A percentile compares a stretch with the other conserved stretches of the same genome.
Evolutionary conservation across 2,329 filamentous ascomycete genomes (phyloP).

Genomic region (Aureobasidium musti): DNA sequence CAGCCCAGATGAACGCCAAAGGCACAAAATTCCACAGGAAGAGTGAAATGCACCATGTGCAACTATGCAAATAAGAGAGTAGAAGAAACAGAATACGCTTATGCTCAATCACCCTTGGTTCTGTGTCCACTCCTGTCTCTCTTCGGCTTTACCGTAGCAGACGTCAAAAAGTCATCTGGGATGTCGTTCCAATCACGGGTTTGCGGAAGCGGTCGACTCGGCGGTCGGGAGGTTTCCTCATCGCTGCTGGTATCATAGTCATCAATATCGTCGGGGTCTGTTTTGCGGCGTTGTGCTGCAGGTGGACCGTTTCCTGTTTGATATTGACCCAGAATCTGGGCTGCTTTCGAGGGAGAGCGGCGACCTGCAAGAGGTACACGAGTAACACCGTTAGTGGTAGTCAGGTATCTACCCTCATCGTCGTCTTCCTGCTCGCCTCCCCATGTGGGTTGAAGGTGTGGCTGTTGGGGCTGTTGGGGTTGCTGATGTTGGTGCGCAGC

Average conservation of each 20-base stretch:
- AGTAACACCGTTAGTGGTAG: constrained; percentile 41
- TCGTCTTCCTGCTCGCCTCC: constrained; percentile 30
- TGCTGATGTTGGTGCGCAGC: constrained; percentile 9
- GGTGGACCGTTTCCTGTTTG: constrained; percentile 32
- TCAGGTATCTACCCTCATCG: constrained; percentile 42
- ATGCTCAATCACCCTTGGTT: constrained; percentile 10
- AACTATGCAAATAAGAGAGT: neutral
- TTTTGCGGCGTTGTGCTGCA: constrained; percentile 37
- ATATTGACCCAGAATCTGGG: constrained; percentile 45
- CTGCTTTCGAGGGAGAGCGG: constrained; percentile 45
- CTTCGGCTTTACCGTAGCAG: constrained; percentile 7
- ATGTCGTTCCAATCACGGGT: constrained; percentile 54
- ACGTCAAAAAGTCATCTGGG: constrained; percentile 44
- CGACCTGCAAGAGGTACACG: constrained; percentile 41
- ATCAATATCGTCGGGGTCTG: constrained; percentile 31
- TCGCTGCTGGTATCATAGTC: constrained; percentile 41
- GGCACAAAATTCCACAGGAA: neutral
- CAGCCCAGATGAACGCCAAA: neutral
- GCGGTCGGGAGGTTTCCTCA: constrained; percentile 38
- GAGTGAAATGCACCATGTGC: neutral
- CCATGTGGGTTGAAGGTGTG: constrained; percentile 15
- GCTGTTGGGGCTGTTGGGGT: neutral
- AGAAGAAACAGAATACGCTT: neutral
- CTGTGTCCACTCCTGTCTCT: constrained; percentile 18
- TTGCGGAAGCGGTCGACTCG: constrained; percentile 33